These are phyloP conservation scores for Lichtheimia corymbifera DNA, from an alignment of 371 early-diverging fungal species.

Conservation along the genomic window DNA sequence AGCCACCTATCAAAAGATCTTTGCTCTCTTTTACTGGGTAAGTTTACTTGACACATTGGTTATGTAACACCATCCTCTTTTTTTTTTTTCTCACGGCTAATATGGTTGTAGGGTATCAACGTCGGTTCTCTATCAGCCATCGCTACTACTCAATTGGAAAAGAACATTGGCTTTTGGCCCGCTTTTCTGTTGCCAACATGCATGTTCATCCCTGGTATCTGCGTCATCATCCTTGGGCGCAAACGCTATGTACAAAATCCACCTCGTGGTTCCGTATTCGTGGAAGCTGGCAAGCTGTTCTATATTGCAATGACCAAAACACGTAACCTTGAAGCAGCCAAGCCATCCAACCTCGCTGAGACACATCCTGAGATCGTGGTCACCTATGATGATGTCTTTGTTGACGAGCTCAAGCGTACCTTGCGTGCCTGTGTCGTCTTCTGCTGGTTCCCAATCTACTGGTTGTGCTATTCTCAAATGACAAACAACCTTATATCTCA, in stretches of 20 bases:
- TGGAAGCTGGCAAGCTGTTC: constrained; percentile 36
- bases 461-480: constrained; percentile 80
- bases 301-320: background rate
- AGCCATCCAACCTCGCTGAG: constrained; percentile 36
- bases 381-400: constrained; percentile 75
- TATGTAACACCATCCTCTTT: background rate
- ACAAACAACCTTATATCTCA: constrained; percentile 75
- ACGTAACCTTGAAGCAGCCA: constrained; percentile 29
- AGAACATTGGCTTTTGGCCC: constrained; percentile 60
- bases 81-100: background rate
- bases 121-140: constrained; percentile 67
- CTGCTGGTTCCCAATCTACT: constrained; percentile 75
- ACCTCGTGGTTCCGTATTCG: constrained; percentile 61
- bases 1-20: constrained; percentile 32
- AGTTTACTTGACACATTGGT: too few species aligned
- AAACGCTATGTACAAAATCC: constrained; percentile 58
- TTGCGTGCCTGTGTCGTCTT: constrained; percentile 76
- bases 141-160: constrained; percentile 56
- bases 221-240: constrained; percentile 59
- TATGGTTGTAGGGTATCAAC: constrained; percentile 44
- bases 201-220: constrained; percentile 66
- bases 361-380: constrained; percentile 32
- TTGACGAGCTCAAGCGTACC: constrained; percentile 66
- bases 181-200: constrained; percentile 74
- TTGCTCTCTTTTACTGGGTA: constrained; percentile 24